Conservation (phyloP, 257 asterid species). For the Orobanche coerulescens region DNA sequence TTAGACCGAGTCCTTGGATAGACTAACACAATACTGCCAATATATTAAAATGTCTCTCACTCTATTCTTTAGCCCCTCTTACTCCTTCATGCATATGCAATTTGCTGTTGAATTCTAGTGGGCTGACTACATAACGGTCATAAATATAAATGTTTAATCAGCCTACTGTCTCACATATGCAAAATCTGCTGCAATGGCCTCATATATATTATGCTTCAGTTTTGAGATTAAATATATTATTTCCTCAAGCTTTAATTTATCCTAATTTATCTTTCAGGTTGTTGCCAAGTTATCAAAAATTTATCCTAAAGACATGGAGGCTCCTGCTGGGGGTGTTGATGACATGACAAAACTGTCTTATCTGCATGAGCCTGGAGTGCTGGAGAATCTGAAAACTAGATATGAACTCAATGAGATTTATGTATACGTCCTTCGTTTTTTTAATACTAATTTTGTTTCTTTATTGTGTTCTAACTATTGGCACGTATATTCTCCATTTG, state of each 20-base stretch:
- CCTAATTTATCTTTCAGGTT: constrained; percentile 38
- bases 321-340: constrained; percentile 96
- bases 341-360: constrained; percentile 97
- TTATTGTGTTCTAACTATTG: constrained; percentile 27
- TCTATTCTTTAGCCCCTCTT: not conserved
- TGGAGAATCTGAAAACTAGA: constrained; percentile 76
- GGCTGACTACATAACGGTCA: not conserved
- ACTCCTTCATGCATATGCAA: constrained; percentile 13
- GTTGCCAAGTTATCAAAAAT: constrained; percentile 61
- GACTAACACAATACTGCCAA: not conserved
- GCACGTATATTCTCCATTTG: constrained; percentile 23
- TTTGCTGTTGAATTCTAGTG: constrained; percentile 12
- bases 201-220: not conserved
- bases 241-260: not conserved
- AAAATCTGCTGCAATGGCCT: not conserved
- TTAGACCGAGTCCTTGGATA: constrained; percentile 11
- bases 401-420: constrained; percentile 96
- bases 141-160: not conserved
- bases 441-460: constrained; percentile 12
- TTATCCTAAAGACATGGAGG: constrained; percentile 89
- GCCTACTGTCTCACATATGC: not conserved
- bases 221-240: not conserved
- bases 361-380: constrained; percentile 96
- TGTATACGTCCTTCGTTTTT: constrained; percentile 34
- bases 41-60: not conserved